phyloP scores from a whole-genome alignment of 441 rosid genomes.

The Breynia disticha region DNA sequence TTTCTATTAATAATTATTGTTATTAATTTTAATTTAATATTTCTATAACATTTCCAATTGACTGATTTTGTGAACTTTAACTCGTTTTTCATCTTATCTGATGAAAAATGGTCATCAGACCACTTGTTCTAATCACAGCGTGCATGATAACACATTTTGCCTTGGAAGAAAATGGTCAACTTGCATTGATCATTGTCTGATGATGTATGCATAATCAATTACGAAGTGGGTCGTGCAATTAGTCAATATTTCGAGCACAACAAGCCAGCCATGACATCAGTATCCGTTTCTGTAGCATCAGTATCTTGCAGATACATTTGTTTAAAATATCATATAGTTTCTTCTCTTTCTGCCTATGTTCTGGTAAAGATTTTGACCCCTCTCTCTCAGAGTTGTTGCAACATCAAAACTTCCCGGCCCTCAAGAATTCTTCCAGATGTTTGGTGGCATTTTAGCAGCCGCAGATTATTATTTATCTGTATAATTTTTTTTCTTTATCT shows the following conservation, averaged over 20 bases:
- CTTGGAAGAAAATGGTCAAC: not conserved
- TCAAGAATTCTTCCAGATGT: too few relatives aligned
- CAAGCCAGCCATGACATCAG: constrained; percentile 6
- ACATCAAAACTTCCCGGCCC: constrained; percentile 75
- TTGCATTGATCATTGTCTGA: not conserved
- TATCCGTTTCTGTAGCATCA: too few relatives aligned
- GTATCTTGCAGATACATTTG: not conserved
- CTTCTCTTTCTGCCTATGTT: constrained; percentile 36
- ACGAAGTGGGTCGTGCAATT: not conserved
- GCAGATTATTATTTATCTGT: too few relatives aligned
- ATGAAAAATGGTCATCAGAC: too few relatives aligned
- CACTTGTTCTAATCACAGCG: not conserved
- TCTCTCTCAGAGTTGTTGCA: constrained; percentile 68
- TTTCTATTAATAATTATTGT: too few relatives aligned
- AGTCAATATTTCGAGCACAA: constrained; percentile 22
- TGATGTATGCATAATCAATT: not conserved
- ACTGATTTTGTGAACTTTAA: too few relatives aligned
- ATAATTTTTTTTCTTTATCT: too few relatives aligned
- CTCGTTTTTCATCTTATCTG: not conserved
- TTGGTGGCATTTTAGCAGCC: too few relatives aligned
- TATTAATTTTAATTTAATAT: too few relatives aligned
- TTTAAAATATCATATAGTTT: constrained; percentile 1
- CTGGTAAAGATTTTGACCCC: constrained; percentile 80
- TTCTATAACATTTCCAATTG: too few relatives aligned
- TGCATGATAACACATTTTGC: not conserved